Conservation (phyloP, 2,329 filamentous ascomycete species). For the Beauveria asiatica region DNA sequence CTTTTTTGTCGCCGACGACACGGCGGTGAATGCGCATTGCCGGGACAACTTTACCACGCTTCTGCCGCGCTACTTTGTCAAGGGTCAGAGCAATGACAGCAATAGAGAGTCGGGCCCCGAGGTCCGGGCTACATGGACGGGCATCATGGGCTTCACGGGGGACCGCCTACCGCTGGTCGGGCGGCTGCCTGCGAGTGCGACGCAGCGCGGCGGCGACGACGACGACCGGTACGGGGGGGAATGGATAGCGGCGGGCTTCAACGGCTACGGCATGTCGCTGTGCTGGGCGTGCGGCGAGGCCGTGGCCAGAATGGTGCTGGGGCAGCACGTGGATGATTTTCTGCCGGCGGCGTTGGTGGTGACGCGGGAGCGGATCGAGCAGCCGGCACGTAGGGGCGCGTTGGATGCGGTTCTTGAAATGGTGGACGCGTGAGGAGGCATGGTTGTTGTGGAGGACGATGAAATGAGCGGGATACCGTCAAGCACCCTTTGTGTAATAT, state of each 20-base stretch:
- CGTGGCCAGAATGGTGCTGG: constrained; percentile 12
- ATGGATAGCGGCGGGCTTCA: constrained; percentile 36
- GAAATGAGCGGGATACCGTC: background rate
- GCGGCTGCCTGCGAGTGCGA: constrained; percentile 24
- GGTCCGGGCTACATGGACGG: constrained; percentile 36
- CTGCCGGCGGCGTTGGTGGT: constrained; percentile 7
- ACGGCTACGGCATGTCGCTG: constrained; percentile 38
- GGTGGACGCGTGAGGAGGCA: background rate
- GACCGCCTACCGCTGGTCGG: constrained; percentile 42
- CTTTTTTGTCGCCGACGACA: constrained; percentile 34
- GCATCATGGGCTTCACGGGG: constrained; percentile 35
- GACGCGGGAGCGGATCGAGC: constrained; percentile 4
- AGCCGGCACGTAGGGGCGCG: background rate
- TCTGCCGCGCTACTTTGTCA: constrained; percentile 27
- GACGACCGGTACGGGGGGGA: constrained; percentile 22
- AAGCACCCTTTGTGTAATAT: no score
- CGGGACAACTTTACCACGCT: constrained; percentile 25
- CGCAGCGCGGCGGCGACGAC: constrained; percentile 22
- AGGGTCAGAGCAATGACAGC: constrained; percentile 17
- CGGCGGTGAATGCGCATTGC: constrained; percentile 23
- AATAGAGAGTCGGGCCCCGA: constrained; percentile 8
- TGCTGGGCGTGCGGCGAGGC: constrained; percentile 37
- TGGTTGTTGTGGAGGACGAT: background rate
- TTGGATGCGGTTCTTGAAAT: background rate
- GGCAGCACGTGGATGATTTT: constrained; percentile 7